Base-by-base conservation (phyloP, 2,329 filamentous ascomycete genomes). In the Colletotrichum spinosum region DNA sequence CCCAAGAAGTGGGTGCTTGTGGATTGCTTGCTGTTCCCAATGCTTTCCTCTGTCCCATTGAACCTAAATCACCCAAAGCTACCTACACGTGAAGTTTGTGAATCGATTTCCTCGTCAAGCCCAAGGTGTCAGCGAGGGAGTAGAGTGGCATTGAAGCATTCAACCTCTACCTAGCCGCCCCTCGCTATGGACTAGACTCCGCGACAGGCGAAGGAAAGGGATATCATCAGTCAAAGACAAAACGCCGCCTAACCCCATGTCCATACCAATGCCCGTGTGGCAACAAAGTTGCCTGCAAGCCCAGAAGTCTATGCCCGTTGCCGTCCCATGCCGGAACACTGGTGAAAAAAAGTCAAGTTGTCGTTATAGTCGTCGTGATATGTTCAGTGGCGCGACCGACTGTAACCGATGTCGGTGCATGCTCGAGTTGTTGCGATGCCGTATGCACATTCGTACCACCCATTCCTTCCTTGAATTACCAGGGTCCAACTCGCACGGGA, bases 401-500 rank as follows among this genome's bases (percentile, higher is more conserved):
- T 49, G 44, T 41, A 48, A 38, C 39, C 59, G 60, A 67, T 54
- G 15, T 13, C 35, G 45, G 25, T 25, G 11, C 41, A 41, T 46
- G n/a, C 25, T 44, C 25, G 17, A 12, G 37, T 55, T 35, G 51
- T 42, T 57, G 53, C 63, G 42, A 42, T 37, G 35, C 12, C 54
- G 17, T 54, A 44, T 37, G 45, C 35, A 49, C 54, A 44, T n/a
- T 8, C 33, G 37, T 37, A 13, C 35, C 37, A 15, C 49, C 38
- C 42, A 13, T 34, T 37, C 51, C 44, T 34, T 56, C 42, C 8
- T 3, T 38, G 25, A 25, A 25, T 74, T 85, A 89, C 84, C 84
- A 89, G 12, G 84, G 85, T n/a, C 88, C 88, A 63, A 90, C 88
- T 55, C 83, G 80, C 34, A 90, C 88, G 8, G 88, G 83, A 34